These are phyloP conservation scores for Barnettozyma salicaria DNA, from an alignment of 805 yeast genomes.

Conservation along the genomic window DNA sequence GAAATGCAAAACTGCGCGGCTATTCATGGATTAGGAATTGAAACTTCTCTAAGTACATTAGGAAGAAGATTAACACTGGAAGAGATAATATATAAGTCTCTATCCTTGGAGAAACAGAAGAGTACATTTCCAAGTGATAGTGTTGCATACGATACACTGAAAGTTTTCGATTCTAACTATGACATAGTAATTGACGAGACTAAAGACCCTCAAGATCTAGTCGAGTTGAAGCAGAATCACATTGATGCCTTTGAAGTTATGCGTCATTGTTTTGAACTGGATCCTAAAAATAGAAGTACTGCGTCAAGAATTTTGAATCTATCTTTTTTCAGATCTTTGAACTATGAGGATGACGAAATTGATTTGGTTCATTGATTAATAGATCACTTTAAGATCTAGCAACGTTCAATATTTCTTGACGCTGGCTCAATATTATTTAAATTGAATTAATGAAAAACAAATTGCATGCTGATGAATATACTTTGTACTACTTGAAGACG, in stretches of 20 bases:
- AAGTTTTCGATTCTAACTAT: constrained; percentile 20
- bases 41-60: constrained; percentile 51
- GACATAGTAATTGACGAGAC: constrained; percentile 18
- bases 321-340: constrained; percentile 21
- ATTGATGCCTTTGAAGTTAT: constrained; percentile 23
- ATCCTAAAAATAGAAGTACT: constrained; percentile 70
- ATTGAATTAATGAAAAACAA: too few relatives aligned
- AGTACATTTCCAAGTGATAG: constrained; percentile 66
- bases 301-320: constrained; percentile 66
- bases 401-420: background rate
- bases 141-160: constrained; percentile 60
- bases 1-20: constrained; percentile 72
- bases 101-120: constrained; percentile 43
- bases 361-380: constrained; percentile 1
- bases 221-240: constrained; percentile 14
- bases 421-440: background rate
- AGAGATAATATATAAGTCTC: constrained; percentile 38
- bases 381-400: background rate
- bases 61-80: constrained; percentile 24
- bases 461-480: too few relatives aligned
- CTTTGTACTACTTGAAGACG: too few relatives aligned
- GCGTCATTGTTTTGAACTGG: constrained; percentile 58
- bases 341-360: constrained; percentile 8
- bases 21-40: constrained; percentile 85
- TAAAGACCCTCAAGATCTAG: constrained; percentile 8